Base-by-base conservation (phyloP, 2,329 filamentous ascomycete genomes). In the Pyricularia sp. region DNA sequence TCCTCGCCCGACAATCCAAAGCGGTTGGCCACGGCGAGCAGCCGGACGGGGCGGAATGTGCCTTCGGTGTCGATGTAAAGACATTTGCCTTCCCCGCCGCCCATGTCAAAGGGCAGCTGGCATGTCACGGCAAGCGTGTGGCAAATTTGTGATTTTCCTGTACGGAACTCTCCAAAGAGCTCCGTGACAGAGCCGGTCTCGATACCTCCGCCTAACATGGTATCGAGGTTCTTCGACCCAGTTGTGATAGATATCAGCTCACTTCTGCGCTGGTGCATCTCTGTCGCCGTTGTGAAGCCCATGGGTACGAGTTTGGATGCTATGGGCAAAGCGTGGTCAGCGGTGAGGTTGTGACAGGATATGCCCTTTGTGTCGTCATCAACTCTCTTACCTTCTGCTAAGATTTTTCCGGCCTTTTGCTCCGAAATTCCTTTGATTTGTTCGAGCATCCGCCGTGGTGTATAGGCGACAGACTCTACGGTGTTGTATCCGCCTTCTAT, bases 71-170 rank as follows among this genome's bases (percentile, higher is more conserved):
- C 94, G 69, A 99, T 99, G 73, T 99, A 99, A 62, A 99, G 82
- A 72, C 96, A 99, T 75, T 99, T 99, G 61, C 94, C 94, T 77
- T 99, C 94, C 33, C 96, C 94, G 65, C 94, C 94, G 64, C 94
- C 96, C 93, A 97, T 97, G 73, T 99, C 94, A 74, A 99, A 97
- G 1, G 94, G 94, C 59, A 99, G 77, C 76, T 99, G 94, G 74
- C 96, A 99, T 61, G 94, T 99, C 33, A 99, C 94, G 0, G 96
- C 94, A n/a, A 99, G 82, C 0, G 94, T 99, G 75, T 99, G 96
- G 72, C 94, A 99, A 66, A 99, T 93, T 76, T 99, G 94, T 79
- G 92, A 96, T 79, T 99, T 99, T 75, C 94, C 96, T 0, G 94
- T 99, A 71, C 94, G 85, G 73, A 99, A 99, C 76, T 99, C 94